Base-by-base conservation (phyloP, 2,329 filamentous ascomycete genomes). In the Fusarium solani-melongenae region DNA sequence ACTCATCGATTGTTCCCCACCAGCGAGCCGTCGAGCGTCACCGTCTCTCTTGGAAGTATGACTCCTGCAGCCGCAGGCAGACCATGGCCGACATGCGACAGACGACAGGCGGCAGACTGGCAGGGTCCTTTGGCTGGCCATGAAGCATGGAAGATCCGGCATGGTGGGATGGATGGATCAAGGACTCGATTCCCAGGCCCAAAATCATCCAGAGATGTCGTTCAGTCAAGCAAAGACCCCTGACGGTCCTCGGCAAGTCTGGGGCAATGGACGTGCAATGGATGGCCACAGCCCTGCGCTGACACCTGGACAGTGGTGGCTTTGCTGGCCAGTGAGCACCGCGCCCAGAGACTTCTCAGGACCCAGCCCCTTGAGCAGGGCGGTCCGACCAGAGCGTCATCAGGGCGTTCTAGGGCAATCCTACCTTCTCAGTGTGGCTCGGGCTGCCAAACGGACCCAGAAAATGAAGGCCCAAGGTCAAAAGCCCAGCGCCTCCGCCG, bases 1-100 rank as follows among this genome's bases (percentile, higher is more conserved):
- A 62, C 76, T 78, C 76, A 78, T 78, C 75, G 67, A 73, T 77
- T 55, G 67, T 76, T 76, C 76, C 70, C 76, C 76, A 78, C 76
- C 65, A 63, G 57, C 69, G 60, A 77, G 71, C 76, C 66, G 58
- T 66, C 62, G 39, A 78, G 75, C 76, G 76, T 78, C 76, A 78
- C 76, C 76, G 76, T 77, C 72, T 78, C 69, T 77, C 76, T 70
- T 60, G 51, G 62, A 57, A 75, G 53, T 64, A 76, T 76, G 73
- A 67, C 64, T 72, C 69, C 69, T 77, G 73, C 76, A 71, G 74
- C 70, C 73, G 66, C 71, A 77, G 72, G 49, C 66, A 67, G 56
- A 62, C 62, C 55, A 69, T 49, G 62, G 66, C 33, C 46, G 56
- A 60, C 67, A 57, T 60, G 67, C 59, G 46, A 67, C 64, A 36